Base-by-base conservation (phyloP, 352 stramenopile species). In the Pythium dissotocum region DNA sequence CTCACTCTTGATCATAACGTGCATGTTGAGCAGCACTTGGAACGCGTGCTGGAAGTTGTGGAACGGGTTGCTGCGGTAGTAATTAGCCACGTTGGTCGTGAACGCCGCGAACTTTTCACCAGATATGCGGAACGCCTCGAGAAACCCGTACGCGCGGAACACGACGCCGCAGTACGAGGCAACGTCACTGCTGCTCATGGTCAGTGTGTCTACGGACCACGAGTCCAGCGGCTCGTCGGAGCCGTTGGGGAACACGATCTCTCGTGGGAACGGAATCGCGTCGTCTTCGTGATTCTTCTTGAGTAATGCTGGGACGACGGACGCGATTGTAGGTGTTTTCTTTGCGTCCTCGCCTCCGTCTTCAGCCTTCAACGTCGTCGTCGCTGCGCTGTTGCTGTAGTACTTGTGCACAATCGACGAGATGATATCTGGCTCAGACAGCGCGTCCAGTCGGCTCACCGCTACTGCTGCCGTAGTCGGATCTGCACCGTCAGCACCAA, bases 1-100 rank as follows among this genome's bases (percentile, higher is more conserved):
- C 44, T 87, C 79, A 49, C 62, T 75, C 28, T 78, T 77, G 18
- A 89, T 42, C 69, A 89, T 88, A 5, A 78, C 78, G 64, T 91
- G 79, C 54, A 87, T 75, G 0, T 78, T 68, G 6, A 91, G 66
- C 53, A 88, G 69, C 4, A 94, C 83, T 58, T 91, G 80, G 48
- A 93, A 85, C 7, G 70, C 85, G 54, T 95, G 86, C 48, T 93
- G 80, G 26, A 88, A 89, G 62, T 89, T 94, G 77, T 95, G 87
- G 65, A 92, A 95, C 52, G 85, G 70, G 58, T 92, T 92, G 44
- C 78, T 78, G 21, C 80, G 78, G 71, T 94, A 94, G 59, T 90
- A 83, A 52, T 88, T 86, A 5, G 76, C 78, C 2, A 87, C 73
- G 46, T 68, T 70, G 24, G 59, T 58, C 8, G 78, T 58, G 40